phyloP scores from a whole-genome alignment of 352 stramenopile genomes.

The Globisporangium viniferum region DNA sequence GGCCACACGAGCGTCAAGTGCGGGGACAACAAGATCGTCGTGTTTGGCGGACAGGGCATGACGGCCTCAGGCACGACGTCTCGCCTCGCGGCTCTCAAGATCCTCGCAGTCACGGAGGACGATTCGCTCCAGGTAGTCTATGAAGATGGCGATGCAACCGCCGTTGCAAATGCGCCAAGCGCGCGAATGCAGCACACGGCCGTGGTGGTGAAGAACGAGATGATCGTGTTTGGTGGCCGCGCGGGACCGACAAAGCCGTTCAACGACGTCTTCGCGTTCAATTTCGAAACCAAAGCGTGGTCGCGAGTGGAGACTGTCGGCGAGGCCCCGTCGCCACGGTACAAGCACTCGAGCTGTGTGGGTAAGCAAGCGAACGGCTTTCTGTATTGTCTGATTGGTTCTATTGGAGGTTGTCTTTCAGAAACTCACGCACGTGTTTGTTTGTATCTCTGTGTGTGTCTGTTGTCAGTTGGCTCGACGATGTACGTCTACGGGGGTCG shows the following conservation, averaged over 20 bases:
- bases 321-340: slow-evolving; percentile 49
- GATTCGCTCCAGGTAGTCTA: slow-evolving; percentile 30
- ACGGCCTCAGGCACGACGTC: slow-evolving; percentile 55
- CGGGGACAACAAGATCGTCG: slow-evolving; percentile 32
- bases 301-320: slow-evolving; percentile 26
- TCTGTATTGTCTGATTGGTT: not conserved
- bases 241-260: slow-evolving; percentile 64
- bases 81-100: slow-evolving; percentile 49
- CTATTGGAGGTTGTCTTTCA: not conserved
- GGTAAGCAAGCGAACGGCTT: slow-evolving; percentile 28
- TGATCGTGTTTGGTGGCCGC: slow-evolving; percentile 83
- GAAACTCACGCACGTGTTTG: not conserved
- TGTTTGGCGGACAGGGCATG: slow-evolving; percentile 71
- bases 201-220: slow-evolving; percentile 40
- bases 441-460: not conserved
- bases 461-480: slow-evolving; percentile 46
- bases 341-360: slow-evolving; percentile 66
- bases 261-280: slow-evolving; percentile 58
- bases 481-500: slow-evolving; percentile 77
- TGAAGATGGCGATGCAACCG: slow-evolving; percentile 9
- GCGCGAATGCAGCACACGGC: slow-evolving; percentile 78
- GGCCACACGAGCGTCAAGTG: slow-evolving; percentile 62
- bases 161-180: slow-evolving; percentile 23
- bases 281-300: slow-evolving; percentile 50
- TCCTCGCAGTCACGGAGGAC: slow-evolving; percentile 24